These are phyloP conservation scores for Colletotrichum salicis DNA, from an alignment of 2,329 filamentous ascomycete species.

Conservation along the genomic window DNA sequence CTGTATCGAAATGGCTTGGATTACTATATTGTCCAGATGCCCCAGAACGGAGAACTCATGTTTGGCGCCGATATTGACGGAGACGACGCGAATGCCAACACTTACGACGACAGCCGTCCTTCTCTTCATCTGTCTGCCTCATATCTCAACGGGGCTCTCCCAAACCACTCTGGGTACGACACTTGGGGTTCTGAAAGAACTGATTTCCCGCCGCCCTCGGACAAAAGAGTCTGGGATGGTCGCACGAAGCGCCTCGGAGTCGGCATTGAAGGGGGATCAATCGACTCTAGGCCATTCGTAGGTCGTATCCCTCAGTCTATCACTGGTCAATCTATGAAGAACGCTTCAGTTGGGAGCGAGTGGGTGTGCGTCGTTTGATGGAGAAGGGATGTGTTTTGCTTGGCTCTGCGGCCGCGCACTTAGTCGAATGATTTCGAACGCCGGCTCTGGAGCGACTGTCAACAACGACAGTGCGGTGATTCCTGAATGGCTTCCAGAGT, in stretches of 20 bases:
- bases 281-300: background rate
- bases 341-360: background rate
- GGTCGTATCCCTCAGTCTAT: background rate
- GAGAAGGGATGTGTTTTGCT: background rate
- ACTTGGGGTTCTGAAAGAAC: background rate
- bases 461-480: background rate
- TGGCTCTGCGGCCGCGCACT: background rate
- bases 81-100: no score
- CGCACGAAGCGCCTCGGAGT: background rate
- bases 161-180: background rate
- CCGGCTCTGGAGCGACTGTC: background rate
- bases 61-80: no score
- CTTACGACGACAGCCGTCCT: no score
- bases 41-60: no score
- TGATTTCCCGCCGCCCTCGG: background rate
- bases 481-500: background rate
- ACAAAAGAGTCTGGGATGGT: background rate
- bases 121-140: background rate
- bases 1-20: no score
- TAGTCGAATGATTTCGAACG: background rate
- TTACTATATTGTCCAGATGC: no score
- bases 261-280: background rate
- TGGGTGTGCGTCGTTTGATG: background rate
- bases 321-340: background rate
- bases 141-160: constrained; percentile 4